phyloP scores from a whole-genome alignment of 1,139 yeast species.

The Wickerhamiella infanticola region DNA sequence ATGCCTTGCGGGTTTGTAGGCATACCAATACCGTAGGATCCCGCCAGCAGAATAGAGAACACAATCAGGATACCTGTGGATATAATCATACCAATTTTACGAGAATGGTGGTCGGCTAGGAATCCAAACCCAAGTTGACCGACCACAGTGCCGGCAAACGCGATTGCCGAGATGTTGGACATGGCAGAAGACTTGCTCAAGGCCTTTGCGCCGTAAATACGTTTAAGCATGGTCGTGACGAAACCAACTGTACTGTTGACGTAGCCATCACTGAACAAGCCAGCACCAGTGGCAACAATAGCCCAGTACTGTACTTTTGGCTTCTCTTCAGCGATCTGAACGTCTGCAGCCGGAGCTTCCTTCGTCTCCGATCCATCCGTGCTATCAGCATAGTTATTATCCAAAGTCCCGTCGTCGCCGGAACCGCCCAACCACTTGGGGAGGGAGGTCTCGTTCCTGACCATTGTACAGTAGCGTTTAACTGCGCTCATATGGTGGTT shows the following conservation, averaged over 20 bases:
- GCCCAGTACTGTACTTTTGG: slow-evolving; percentile 36
- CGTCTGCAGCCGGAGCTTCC: not conserved
- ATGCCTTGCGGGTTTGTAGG: slow-evolving; percentile 18
- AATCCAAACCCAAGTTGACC: slow-evolving; percentile 74
- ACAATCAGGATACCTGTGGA: slow-evolving; percentile 60
- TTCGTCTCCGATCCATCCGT: not conserved
- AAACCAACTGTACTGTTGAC: slow-evolving; percentile 72
- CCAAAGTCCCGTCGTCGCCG: not conserved
- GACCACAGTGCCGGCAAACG: slow-evolving; percentile 81
- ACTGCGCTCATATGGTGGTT: not conserved
- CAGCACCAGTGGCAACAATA: slow-evolving; percentile 79
- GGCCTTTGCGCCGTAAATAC: slow-evolving; percentile 42
- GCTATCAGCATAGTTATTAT: not conserved
- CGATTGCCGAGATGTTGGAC: slow-evolving; percentile 71
- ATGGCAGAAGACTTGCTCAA: slow-evolving; percentile 52
- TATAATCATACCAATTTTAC: slow-evolving; percentile 66
- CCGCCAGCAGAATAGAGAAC: slow-evolving; percentile 65
- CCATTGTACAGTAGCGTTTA: slow-evolving; percentile 5
- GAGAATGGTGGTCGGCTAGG: slow-evolving; percentile 58
- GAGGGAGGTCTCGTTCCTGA: slow-evolving; percentile 7
- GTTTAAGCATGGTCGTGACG: slow-evolving; percentile 50
- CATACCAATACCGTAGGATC: slow-evolving; percentile 75
- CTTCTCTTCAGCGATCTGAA: not conserved
- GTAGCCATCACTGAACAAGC: slow-evolving; percentile 81
- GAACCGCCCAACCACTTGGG: slow-evolving; percentile 10